phyloP scores from a whole-genome alignment of 2,329 filamentous ascomycete genomes.

The Karstenula rhodostoma region DNA sequence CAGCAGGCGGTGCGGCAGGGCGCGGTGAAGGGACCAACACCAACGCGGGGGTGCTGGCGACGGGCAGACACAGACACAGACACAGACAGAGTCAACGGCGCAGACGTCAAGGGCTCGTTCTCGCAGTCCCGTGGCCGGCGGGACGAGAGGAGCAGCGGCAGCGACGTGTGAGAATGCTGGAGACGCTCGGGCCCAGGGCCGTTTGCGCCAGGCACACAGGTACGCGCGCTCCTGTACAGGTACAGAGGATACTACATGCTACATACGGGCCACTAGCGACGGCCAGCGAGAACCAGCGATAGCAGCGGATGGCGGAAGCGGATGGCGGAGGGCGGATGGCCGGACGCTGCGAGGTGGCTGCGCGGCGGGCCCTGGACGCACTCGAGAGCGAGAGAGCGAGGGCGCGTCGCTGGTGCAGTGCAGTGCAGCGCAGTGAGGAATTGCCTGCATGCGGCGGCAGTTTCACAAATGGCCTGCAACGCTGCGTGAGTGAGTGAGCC shows the following conservation, averaged over 20 bases:
- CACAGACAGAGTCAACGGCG: not conserved
- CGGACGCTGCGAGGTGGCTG: not conserved
- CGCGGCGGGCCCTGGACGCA: not conserved
- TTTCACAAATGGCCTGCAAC: not conserved
- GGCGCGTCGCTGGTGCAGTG: not conserved
- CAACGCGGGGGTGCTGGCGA: not conserved
- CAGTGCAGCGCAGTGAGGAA: not conserved
- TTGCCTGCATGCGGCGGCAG: conserved; percentile 14
- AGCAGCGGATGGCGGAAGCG: not conserved
- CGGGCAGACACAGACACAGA: not conserved
- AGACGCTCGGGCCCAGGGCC: conserved; percentile 13
- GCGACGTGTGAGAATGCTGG: conserved; percentile 19
- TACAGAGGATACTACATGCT: not conserved
- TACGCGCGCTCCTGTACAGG: not conserved
- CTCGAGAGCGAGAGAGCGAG: not conserved
- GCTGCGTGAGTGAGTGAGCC: not conserved
- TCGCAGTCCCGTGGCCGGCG: conserved; percentile 24
- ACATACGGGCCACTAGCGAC: not conserved
- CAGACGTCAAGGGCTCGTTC: not conserved
- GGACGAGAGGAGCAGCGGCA: conserved; percentile 24
- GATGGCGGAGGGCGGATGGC: too few relatives aligned
- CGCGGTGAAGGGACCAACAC: not conserved
- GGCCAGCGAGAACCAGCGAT: not conserved
- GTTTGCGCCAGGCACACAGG: conserved; percentile 9
- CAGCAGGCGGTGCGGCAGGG: not conserved